Evolutionary conservation across 208 protist genomes (phyloP).

Genomic region (Acanthamoeba healyi): DNA sequence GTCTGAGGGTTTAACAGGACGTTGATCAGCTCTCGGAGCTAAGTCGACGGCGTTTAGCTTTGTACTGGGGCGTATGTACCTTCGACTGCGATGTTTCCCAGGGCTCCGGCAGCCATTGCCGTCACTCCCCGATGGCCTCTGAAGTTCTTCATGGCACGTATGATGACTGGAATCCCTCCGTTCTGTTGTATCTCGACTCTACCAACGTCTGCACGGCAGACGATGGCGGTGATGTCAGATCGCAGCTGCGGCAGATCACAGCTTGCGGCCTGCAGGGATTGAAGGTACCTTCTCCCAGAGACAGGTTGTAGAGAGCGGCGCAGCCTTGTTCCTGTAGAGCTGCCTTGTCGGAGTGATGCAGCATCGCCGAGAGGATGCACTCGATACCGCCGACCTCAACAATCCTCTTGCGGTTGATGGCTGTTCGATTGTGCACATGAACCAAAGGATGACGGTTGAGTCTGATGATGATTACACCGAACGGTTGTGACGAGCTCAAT

Average conservation of each 20-base stretch:
- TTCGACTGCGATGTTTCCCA: constrained; percentile 30
- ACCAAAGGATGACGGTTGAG: too few species aligned
- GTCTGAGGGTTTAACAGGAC: neutral
- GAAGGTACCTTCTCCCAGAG: neutral
- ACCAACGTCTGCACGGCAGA: neutral
- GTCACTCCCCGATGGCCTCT: neutral
- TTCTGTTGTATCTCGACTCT: constrained; percentile 17
- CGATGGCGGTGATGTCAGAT: too few species aligned
- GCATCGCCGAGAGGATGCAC: constrained; percentile 43
- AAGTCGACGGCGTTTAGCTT: too few species aligned
- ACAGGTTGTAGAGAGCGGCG: constrained; percentile 41
- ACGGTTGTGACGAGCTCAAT: too few species aligned
- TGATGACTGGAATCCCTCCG: constrained; percentile 34
- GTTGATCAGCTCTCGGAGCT: too few species aligned
- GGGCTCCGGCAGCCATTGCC: neutral
- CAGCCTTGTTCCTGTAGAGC: constrained; percentile 28
- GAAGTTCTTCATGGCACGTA: constrained; percentile 50
- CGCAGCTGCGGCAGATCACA: neutral
- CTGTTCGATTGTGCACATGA: too few species aligned
- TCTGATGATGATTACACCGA: too few species aligned
- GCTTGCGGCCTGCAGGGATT: neutral
- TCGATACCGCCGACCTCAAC: neutral
- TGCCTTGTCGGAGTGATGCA: neutral
- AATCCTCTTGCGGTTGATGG: neutral
- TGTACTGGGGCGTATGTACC: too few species aligned